Base-by-base conservation (phyloP, 805 yeast genomes). In the Yarrowia hollandica region DNA sequence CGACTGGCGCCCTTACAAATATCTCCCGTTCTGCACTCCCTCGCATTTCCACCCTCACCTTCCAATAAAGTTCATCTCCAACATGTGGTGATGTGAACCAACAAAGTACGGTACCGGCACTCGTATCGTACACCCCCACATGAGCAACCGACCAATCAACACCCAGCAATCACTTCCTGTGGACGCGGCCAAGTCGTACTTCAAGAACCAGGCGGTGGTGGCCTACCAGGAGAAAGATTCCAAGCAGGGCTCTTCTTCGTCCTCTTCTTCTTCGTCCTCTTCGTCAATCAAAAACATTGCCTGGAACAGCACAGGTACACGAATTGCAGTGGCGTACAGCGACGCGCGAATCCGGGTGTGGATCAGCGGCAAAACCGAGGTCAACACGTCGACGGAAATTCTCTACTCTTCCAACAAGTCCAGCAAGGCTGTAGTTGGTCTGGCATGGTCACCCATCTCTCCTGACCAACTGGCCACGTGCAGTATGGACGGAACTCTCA, bases 371-470 rank as follows among this genome's bases (percentile, higher is more conserved):
- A 63, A 77, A 31, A 75, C 79, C 1, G 71, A 73, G 2, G 65
- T 66, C 18, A 60, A 64, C 16, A 57, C 44, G 4, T 67, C 75
- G 2, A 59, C 68, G 1, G 67, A 71, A 11, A 72, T 82, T 18
- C 19, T 21, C 5, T 44, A 44, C 28, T 30, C 54, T 12, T 31
- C 54, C 9, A 74, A 37, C 69, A 69, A 28, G 73, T 78, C 1
- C 83, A 80, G 62, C 61, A 63, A 3, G 68, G 69, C 46, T 64
- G 74, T 1, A 77, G 78, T 18, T 77, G 62, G 74, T 19, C 61
- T 82, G 8, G 64, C 76, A 1, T 82, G 84, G 84, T 72, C 77
- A 46, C 84, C 86, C 0, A 66, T 66, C 16, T 66, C 73, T 25
- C 80, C 81, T 25, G 72, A 72, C 38, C 64, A 72, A 11, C 72